A percentile compares a stretch with the other conserved stretches of the same genome.
Evolutionary conservation across 306 rosid genomes (phyloP).

Genomic region (Inga leiocalycina): DNA sequence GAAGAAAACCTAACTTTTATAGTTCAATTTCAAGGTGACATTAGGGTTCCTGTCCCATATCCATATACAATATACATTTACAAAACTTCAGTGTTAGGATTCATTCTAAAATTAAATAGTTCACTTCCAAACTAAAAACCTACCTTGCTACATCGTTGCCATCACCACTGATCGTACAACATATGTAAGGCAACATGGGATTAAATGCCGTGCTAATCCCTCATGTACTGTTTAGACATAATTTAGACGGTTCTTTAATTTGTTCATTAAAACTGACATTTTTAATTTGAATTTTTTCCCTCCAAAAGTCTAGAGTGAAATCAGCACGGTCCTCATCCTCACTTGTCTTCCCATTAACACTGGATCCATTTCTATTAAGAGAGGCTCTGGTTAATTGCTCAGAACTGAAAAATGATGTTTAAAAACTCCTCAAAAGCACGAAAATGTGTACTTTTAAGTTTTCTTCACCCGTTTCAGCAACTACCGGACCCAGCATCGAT

Average conservation of each 20-base stretch:
- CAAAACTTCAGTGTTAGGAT: not conserved
- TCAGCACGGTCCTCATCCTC: not conserved
- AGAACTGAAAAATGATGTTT: not conserved
- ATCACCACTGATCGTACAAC: not conserved
- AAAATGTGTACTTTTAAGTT: constrained; percentile 10
- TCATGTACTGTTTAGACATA: not conserved
- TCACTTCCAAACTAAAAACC: not conserved
- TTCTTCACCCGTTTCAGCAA: constrained; percentile 10
- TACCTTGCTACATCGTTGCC: not conserved
- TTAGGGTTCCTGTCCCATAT: not conserved
- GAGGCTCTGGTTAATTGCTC: not conserved
- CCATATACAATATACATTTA: not conserved
- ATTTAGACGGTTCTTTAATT: not conserved
- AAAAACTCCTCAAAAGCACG: not conserved
- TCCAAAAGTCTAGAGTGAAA: not conserved
- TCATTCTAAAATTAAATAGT: not conserved
- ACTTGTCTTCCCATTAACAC: not conserved
- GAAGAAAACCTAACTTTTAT: not conserved
- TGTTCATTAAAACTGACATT: not conserved
- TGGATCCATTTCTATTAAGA: not conserved
- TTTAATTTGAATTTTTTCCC: not conserved
- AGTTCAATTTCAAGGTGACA: not conserved
- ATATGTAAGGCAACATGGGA: constrained; percentile 9
- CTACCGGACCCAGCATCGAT: not conserved
- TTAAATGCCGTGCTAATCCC: not conserved